Evolutionary conservation across 2,329 filamentous ascomycete genomes (phyloP).

Genomic region (Ceratocystis lukuohia): DNA sequence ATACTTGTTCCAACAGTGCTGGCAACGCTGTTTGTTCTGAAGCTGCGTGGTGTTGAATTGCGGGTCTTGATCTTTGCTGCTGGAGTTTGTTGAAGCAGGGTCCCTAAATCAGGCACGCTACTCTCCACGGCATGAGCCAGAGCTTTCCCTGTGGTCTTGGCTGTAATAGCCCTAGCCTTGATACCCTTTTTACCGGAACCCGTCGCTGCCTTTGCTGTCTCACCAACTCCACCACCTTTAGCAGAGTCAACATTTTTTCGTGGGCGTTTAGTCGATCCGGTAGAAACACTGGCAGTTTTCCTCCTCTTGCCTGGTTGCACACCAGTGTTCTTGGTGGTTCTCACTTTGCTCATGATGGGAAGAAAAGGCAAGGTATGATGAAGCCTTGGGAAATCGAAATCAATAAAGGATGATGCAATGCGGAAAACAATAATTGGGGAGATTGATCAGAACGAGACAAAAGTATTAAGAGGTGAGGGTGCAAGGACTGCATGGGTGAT

Average conservation of each 20-base stretch:
- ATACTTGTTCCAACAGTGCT: neutral
- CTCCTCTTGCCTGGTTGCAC: neutral
- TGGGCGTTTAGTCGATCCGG: neutral
- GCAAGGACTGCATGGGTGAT: neutral
- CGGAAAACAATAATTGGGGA: no score
- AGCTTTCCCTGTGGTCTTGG: neutral
- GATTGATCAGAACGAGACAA: neutral
- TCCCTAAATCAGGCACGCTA: neutral
- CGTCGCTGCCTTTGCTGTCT: neutral
- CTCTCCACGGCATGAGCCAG: neutral
- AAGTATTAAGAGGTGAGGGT: neutral
- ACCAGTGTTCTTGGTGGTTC: neutral
- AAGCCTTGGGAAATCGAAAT: no score
- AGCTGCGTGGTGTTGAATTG: neutral
- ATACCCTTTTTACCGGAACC: neutral
- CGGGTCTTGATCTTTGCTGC: neutral
- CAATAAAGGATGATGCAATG: no score
- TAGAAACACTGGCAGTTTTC: neutral
- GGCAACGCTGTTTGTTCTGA: neutral
- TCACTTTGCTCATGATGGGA: neutral
- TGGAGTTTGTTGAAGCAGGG: neutral
- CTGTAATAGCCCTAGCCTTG: neutral
- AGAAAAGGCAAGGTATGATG: neutral
- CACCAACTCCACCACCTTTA: neutral
- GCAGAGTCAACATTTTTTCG: neutral